A percentile compares a stretch with the other conserved stretches of the same genome.
These are phyloP conservation scores for Arctium minus DNA, from an alignment of 129 eudicot genomes.

Conservation along the genomic window DNA sequence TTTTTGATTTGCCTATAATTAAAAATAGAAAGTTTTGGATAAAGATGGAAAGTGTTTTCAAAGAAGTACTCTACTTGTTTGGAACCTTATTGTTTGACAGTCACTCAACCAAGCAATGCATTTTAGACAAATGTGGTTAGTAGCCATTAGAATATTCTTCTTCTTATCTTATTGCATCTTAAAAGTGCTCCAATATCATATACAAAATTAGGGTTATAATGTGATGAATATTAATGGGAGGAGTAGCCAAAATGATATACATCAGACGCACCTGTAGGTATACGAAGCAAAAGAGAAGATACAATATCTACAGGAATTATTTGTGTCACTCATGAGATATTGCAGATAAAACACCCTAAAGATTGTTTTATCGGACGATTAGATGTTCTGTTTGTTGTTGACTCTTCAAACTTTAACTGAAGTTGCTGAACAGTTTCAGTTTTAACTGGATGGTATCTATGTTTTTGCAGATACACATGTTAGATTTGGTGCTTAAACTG, in stretches of 20 bases:
- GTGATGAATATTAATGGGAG: too few species aligned
- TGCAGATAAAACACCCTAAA: neutral
- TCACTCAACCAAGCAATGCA: too few species aligned
- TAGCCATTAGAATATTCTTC: too few species aligned
- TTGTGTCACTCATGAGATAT: neutral
- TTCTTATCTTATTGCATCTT: too few species aligned
- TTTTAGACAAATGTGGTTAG: too few species aligned
- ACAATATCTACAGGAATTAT: neutral
- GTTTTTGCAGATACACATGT: slow-evolving; percentile 66
- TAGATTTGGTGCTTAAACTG: slow-evolving; percentile 91
- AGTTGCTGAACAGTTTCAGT: neutral
- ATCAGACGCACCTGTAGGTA: too few species aligned
- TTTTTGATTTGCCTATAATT: neutral
- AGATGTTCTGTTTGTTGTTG: neutral
- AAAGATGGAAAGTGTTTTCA: neutral
- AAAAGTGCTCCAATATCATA: too few species aligned
- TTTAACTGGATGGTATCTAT: neutral
- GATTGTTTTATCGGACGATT: neutral
- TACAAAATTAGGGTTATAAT: too few species aligned
- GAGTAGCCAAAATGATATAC: too few species aligned
- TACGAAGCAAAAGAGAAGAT: neutral
- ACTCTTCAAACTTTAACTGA: neutral
- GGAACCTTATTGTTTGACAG: too few species aligned
- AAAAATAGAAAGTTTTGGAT: neutral
- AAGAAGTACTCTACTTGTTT: too few species aligned